A percentile compares a stretch with the other conserved stretches of the same genome.
phyloP scores from a whole-genome alignment of 2,329 filamentous ascomycete species.

The Alternaria postmessia region DNA sequence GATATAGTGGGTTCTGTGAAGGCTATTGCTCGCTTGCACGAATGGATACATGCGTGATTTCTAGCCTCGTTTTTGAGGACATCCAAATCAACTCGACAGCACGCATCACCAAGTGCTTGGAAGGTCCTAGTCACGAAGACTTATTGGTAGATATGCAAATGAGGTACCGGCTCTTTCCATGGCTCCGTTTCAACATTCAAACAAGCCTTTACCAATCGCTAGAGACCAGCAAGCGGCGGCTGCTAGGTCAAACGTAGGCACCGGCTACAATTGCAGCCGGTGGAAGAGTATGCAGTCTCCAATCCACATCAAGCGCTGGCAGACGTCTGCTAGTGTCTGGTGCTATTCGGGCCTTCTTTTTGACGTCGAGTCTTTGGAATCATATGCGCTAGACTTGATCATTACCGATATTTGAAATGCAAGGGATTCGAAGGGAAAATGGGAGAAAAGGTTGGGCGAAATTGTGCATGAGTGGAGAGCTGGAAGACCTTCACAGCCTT shows the following conservation, averaged over 20 bases:
- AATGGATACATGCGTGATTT: too few species aligned
- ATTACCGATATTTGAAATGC: not conserved
- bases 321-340: not conserved
- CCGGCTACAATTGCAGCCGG: not conserved
- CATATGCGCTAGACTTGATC: not conserved
- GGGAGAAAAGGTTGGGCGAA: not conserved
- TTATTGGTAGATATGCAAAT: not conserved
- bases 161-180: not conserved
- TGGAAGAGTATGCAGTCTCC: not conserved
- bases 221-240: not conserved
- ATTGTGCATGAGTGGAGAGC: not conserved
- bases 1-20: not conserved
- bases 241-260: not conserved
- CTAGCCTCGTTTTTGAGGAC: not conserved
- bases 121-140: not conserved
- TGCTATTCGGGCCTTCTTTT: conserved; percentile 8
- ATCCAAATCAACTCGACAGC: not conserved
- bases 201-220: not conserved
- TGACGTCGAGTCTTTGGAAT: not conserved
- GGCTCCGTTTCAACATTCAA: not conserved
- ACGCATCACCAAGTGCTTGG: not conserved
- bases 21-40: not conserved
- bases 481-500: not conserved
- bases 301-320: not conserved
- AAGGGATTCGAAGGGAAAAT: not conserved